Evolutionary conservation across 192 early-diverging fungal genomes (phyloP), one percentile per base, ranked within the genome.

Genomic region (Polychytrium aggregatum): DNA sequence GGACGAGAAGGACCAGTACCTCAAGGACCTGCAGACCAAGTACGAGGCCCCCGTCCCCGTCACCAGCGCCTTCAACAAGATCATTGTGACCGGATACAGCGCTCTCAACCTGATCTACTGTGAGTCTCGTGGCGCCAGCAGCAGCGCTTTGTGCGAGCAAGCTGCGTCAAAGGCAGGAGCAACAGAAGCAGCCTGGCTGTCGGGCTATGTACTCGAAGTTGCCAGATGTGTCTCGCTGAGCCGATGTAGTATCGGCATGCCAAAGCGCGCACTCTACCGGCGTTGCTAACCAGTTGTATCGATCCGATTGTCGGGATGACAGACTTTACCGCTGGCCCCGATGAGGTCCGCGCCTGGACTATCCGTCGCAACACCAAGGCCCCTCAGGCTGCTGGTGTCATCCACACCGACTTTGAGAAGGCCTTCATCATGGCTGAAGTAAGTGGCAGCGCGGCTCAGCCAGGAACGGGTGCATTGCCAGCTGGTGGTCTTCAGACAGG

Each of bases 281-380:
- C 39, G n/a, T n/a, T 29, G 8, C 6, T 26, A 46, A 17, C 41
- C 31, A 63, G 63, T 69, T n/a, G n/a, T n/a, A n/a, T n/a, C n/a
- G n/a, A n/a, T n/a, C n/a, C n/a, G n/a, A n/a, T n/a, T n/a, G n/a
- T n/a, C n/a, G n/a, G n/a, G n/a, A n/a, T n/a, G n/a, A n/a, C n/a
- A n/a, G n/a, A n/a, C 71, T 94, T 96, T 72, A 95, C 92, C 28
- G 88, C 79, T 40, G 92, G 93, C 31, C 80, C 76, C 25, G 77
- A 82, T 59, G 92, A 98, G 71, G 89, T 94, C 20, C 75, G 88
- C 41, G 87, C 87, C 27, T 97, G 90, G 90, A 92, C 90, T 26
- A 84, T 93, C 46, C 70, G 85, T 33, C 77, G 82, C 57, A 72
- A 74, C 28, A 75, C 81, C 37, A 86, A 86, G 67, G 87, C 87